Base-by-base conservation (phyloP, 192 early-diverging fungal species). In the Physocladia obscura region DNA sequence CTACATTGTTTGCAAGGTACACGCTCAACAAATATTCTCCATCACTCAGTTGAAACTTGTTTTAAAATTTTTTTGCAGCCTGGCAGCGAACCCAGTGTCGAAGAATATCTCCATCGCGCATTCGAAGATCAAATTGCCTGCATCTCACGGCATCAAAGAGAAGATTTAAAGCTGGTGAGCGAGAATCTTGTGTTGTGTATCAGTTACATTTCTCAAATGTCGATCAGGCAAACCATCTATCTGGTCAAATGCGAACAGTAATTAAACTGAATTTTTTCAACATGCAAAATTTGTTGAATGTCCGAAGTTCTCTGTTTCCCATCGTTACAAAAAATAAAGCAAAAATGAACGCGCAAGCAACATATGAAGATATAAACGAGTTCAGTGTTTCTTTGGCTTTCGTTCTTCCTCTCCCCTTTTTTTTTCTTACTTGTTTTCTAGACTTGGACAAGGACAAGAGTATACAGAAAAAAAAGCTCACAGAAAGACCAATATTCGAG, bases 261-360 rank as follows among this genome's bases (percentile, higher is more conserved):
- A 79, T 99, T 19, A 90, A 95, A 77, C 77, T 99, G 2, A 65
- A 62, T 11, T 98, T 98, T 76, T 78, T 84, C 61, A 99, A 97
- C 74, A 89, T 92, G 34, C 82, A 85, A 24, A 90, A 96, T 71
- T 82, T 98, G 29, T 48, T 92, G 35, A 39, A 77, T 8, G 92
- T 96, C 2, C 82, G 94, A 4, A 89, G 89, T 40, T 72, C 84
- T 5, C 57, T 97, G 48, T 77, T 93, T 30, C 91, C 89, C 13
- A 78, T 88, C 4, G 87, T 88, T 0, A 76, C 81, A 38, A 77
- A 88, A 56, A 96, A 96, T 72, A 78, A 83, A 79, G 83, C 62
- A 88, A 95, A 77, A 77, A 77, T 68, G 75, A 84, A 68, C 29
- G 72, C 73, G 35, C 40, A 69, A 17, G 56, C 89, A 54, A 86